Conservation (phyloP, 2,329 filamentous ascomycete species). For the Paecilomyces fulvus region DNA sequence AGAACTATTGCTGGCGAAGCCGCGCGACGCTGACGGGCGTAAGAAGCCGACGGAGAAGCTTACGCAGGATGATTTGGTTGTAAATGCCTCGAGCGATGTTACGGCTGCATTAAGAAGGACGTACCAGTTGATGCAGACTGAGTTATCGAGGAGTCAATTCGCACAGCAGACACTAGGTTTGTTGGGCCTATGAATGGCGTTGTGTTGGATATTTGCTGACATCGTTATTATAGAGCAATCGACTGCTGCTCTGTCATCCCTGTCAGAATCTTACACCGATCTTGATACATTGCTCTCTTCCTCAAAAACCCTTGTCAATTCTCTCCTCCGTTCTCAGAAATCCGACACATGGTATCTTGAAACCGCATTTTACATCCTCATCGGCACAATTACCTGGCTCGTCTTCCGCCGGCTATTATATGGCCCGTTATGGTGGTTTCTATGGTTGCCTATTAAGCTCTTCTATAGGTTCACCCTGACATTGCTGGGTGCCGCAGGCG, state of each 20-base stretch:
- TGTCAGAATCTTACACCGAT: conserved; percentile 72
- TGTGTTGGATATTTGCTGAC: conserved; percentile 6
- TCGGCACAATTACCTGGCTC: conserved; percentile 73
- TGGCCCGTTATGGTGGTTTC: conserved; percentile 80
- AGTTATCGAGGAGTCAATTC: conserved; percentile 79
- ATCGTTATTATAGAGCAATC: conserved; percentile 50
- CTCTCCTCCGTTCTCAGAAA: conserved; percentile 79
- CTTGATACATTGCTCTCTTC: conserved; percentile 69
- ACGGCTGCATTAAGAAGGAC: conserved; percentile 76
- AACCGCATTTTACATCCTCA: conserved; percentile 74
- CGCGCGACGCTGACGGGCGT: conserved; percentile 17
- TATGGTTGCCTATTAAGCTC: conserved; percentile 72
- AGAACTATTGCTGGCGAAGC: conserved; percentile 60
- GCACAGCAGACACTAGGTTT: conserved; percentile 70
- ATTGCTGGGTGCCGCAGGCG: conserved; percentile 46
- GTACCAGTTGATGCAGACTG: conserved; percentile 75
- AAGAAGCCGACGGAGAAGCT: conserved; percentile 40
- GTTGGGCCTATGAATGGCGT: conserved; percentile 6
- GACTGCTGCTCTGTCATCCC: conserved; percentile 68
- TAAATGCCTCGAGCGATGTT: conserved; percentile 72
- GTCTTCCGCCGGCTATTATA: conserved; percentile 77
- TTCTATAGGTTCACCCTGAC: conserved; percentile 52
- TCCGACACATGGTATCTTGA: conserved; percentile 97
- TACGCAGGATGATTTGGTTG: conserved; percentile 62
- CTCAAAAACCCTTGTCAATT: conserved; percentile 66